Percentiles rank a stretch among this genome's conserved stretches.
Evolutionary conservation across 108 stramenopile species (phyloP).

Genomic region (Seminavis robusta): DNA sequence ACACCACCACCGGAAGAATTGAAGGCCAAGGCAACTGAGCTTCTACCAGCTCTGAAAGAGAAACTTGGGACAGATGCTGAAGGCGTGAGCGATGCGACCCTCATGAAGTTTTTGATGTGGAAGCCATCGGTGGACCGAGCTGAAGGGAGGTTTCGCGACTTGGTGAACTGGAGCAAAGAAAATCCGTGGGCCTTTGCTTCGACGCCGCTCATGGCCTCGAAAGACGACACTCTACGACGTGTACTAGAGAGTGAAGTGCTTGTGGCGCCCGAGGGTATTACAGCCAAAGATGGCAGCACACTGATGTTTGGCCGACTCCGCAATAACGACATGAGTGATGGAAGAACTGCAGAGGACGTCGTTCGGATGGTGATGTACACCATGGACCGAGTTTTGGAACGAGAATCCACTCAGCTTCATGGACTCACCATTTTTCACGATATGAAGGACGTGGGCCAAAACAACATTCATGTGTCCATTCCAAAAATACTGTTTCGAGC

Average conservation of each 20-base stretch:
- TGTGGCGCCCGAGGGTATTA: conserved; percentile 11
- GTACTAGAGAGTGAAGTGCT: conserved; percentile 21
- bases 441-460: conserved; percentile 18
- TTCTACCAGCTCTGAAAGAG: conserved; percentile 8
- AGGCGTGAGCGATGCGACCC: conserved; percentile 16
- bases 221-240: conserved; percentile 21
- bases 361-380: conserved; percentile 34
- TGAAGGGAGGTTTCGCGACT: conserved; percentile 21
- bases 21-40: too few species aligned
- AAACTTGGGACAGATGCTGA: conserved; percentile 5
- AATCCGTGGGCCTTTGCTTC: conserved; percentile 29
- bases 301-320: conserved; percentile 31
- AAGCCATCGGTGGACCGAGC: conserved; percentile 34
- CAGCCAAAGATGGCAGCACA: conserved; percentile 17
- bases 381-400: conserved; percentile 26
- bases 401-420: conserved; percentile 12
- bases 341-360: conserved; percentile 20
- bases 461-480: conserved; percentile 23
- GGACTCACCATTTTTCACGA: conserved; percentile 32
- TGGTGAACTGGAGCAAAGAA: conserved; percentile 12
- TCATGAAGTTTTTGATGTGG: conserved; percentile 33
- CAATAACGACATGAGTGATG: conserved; percentile 42
- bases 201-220: conserved; percentile 3
- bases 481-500: conserved; percentile 19
- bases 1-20: too few species aligned